Conservation (phyloP, 768 basidiomycete species). For the Porphyrellus cyaneotinctus region DNA sequence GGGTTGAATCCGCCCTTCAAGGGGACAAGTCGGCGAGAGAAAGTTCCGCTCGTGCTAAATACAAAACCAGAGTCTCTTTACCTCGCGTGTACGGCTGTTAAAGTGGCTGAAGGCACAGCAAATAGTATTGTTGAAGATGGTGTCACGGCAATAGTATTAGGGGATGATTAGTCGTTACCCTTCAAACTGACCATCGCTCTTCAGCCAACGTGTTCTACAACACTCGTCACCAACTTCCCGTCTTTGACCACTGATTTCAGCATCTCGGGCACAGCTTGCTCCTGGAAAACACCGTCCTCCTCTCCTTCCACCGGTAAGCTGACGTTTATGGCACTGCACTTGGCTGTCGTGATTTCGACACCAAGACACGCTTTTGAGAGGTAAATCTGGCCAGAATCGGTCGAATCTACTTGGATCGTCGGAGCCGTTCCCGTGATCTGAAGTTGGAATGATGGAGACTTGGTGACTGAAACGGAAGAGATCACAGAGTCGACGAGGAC, state of each 20-base stretch:
- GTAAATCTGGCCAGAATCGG: conserved; percentile 93
- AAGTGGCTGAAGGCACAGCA: no score
- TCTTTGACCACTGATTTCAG: conserved; percentile 75
- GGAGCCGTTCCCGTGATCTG: conserved; percentile 90
- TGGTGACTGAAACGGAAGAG: conserved; percentile 84
- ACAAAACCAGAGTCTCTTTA: no score
- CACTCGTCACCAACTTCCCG: conserved; percentile 82
- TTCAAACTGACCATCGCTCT: background rate
- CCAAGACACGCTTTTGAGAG: conserved; percentile 77
- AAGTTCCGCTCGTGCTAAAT: no score
- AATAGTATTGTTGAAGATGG: no score
- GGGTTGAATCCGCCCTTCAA: no score
- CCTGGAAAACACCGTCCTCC: conserved; percentile 88
- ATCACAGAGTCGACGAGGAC: conserved; percentile 90
- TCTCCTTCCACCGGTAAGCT: conserved; percentile 81
- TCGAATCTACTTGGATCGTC: conserved; percentile 90
- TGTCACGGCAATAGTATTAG: no score
- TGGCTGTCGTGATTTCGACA: conserved; percentile 88
- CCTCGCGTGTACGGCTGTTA: no score
- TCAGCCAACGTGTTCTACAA: conserved; percentile 82
- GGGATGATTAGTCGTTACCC: background rate
- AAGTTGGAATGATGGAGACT: conserved; percentile 88
- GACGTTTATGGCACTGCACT: conserved; percentile 91
- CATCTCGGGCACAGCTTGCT: conserved; percentile 94
- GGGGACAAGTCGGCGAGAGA: no score